phyloP scores from a whole-genome alignment of 768 basidiomycete genomes.

The Pseudohyphozyma bogoriensis region DNA sequence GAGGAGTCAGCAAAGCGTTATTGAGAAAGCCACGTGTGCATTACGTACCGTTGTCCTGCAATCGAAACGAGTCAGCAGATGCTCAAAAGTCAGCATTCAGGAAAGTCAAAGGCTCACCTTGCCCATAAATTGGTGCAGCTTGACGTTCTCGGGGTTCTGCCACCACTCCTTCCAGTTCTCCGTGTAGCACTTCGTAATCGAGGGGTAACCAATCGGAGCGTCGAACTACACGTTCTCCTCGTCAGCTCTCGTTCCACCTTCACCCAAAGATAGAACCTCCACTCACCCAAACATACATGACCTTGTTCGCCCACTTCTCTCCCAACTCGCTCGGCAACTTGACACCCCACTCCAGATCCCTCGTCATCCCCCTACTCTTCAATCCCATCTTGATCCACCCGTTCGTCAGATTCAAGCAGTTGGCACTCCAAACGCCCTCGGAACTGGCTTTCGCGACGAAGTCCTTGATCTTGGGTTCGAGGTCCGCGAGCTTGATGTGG shows the following conservation, averaged over 20 bases:
- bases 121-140: slow-evolving; percentile 98
- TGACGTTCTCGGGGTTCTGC: slow-evolving; percentile 80
- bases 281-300: slow-evolving; percentile 93
- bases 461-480: slow-evolving; percentile 72
- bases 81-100: no score
- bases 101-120: slow-evolving; percentile 95
- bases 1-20: background rate
- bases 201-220: slow-evolving; percentile 90
- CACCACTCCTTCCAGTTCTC: slow-evolving; percentile 95
- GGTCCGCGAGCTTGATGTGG: slow-evolving; percentile 73
- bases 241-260: background rate
- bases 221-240: slow-evolving; percentile 58
- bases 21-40: background rate
- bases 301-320: slow-evolving; percentile 81
- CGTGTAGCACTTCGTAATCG: slow-evolving; percentile 92
- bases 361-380: slow-evolving; percentile 77
- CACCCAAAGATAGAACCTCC: background rate
- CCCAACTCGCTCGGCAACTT: slow-evolving; percentile 76
- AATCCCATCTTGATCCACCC: slow-evolving; percentile 76
- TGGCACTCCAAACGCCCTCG: slow-evolving; percentile 83
- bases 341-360: slow-evolving; percentile 94
- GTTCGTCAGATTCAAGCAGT: slow-evolving; percentile 84
- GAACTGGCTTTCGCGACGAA: slow-evolving; percentile 75
- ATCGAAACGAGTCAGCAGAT: no score
- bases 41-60: background rate